Base-by-base conservation (phyloP, 1,284 basidiomycete genomes). In the Ustilago nuda region DNA sequence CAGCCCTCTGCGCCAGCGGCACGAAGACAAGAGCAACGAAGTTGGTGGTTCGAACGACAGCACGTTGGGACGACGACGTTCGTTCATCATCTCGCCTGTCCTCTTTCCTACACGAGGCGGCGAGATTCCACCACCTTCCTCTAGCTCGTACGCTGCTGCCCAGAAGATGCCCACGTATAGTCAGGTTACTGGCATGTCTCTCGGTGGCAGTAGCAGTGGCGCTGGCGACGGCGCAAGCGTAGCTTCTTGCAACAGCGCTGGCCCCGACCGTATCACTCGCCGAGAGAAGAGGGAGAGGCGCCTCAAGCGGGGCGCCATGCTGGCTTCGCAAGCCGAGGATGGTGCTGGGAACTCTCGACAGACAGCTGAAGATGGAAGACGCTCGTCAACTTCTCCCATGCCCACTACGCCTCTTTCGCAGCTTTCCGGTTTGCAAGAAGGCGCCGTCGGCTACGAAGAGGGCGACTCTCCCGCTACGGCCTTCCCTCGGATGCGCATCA, bases 211-310 rank as follows among this genome's bases (percentile, higher is more conserved):
- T 39, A 56, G 37, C 59, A 63, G n/a, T 30, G 59, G 37, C n/a
- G 59, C 48, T n/a, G 66, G 61, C 23, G 70, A 72, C 33, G 62
- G 69, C 27, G 67, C 65, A 11, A 75, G 74, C 33, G 63, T 79
- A 3, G 74, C 67, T 11, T 72, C 70, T 5, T 58, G 59, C 54
- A 72, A 54, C 36, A 75, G 76, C 46, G 73, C 77, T 5, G 77
- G 72, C 5, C 72, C 67, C 4, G 72, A 78, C 15, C 76, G 77
- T 48, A 76, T 81, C 54, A 82, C 81, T 9, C 76, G 76, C 39
- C 61, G 78, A 39, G 81, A 82, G 56, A 82, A 82, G 73, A 61
- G 78, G 39, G 72, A 81, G 62, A 65, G 67, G 53, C 79, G 80
- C 43, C 78, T 78, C 35, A 72, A 64, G 33, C 64, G 77, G 2